A percentile compares a stretch with the other conserved stretches of the same genome.
phyloP scores from a whole-genome alignment of 73 alveolate species.

The Paramecium primaurelia region DNA sequence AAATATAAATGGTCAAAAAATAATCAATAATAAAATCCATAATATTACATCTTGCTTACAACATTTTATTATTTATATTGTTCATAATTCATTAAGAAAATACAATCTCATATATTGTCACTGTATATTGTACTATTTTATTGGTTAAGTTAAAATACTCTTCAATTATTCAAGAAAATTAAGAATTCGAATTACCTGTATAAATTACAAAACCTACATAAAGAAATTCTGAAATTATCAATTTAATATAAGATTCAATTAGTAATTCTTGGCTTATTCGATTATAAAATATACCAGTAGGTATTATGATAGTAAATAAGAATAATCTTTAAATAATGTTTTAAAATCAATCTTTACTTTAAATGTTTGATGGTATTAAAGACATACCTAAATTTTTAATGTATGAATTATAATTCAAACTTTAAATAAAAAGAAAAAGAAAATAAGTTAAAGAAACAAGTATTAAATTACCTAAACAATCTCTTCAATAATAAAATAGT shows the following conservation, averaged over 20 bases:
- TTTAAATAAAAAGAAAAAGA: background rate
- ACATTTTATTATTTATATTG: background rate
- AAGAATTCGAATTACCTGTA: background rate
- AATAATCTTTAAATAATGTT: background rate
- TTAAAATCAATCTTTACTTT: background rate
- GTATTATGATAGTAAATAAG: background rate
- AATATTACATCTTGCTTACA: background rate
- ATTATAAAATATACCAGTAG: slow-evolving; percentile 4
- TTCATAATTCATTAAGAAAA: background rate
- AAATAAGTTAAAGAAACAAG: background rate
- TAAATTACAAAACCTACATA: background rate
- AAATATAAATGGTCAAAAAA: background rate
- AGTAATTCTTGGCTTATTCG: background rate
- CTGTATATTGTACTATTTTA: background rate
- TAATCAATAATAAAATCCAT: background rate
- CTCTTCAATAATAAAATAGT: background rate
- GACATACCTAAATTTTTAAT: background rate
- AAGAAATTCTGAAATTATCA: background rate
- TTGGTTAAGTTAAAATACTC: background rate
- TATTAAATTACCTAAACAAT: background rate
- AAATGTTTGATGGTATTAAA: background rate
- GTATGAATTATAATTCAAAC: background rate
- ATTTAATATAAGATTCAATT: background rate
- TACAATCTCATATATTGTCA: background rate
- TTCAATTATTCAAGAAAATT: background rate